Evolutionary conservation across 2,329 filamentous ascomycete species (phyloP).

Genomic region (Mycosphaerella sp.): DNA sequence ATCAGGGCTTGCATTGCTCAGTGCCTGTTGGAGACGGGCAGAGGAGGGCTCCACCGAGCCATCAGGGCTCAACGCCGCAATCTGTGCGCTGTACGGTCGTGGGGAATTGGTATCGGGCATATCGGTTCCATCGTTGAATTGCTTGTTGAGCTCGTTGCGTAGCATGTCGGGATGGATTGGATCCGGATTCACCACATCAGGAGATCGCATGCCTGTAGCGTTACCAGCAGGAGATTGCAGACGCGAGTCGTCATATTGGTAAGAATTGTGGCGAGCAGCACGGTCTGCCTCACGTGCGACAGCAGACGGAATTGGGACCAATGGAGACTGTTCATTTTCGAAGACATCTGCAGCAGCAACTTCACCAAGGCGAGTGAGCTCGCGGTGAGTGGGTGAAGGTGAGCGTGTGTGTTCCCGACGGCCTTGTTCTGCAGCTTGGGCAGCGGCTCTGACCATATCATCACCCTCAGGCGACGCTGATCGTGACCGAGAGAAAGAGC

Average conservation of each 20-base stretch:
- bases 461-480: constrained; percentile 3
- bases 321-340: constrained; percentile 1
- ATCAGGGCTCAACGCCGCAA: constrained; percentile 6
- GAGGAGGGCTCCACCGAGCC: constrained; percentile 4
- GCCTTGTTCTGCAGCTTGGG: background rate
- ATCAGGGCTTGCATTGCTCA: constrained; percentile 5
- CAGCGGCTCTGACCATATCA: constrained; percentile 3
- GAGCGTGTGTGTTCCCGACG: constrained; percentile 4
- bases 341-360: constrained; percentile 4
- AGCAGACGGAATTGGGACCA: background rate
- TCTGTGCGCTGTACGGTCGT: constrained; percentile 5
- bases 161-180: constrained; percentile 3
- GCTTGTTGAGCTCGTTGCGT: constrained; percentile 3
- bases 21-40: constrained; percentile 1
- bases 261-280: background rate
- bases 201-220: constrained; percentile 5
- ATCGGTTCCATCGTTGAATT: constrained; percentile 1
- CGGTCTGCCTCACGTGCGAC: background rate
- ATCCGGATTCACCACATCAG: constrained; percentile 4
- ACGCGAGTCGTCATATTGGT: background rate
- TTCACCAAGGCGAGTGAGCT: constrained; percentile 4
- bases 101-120: constrained; percentile 6
- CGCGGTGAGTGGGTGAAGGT: constrained; percentile 5
- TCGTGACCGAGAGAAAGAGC: background rate
- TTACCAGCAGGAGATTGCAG: constrained; percentile 7